phyloP scores from a whole-genome alignment of 2,329 filamentous ascomycete species.

The Madurella mycetomatis region DNA sequence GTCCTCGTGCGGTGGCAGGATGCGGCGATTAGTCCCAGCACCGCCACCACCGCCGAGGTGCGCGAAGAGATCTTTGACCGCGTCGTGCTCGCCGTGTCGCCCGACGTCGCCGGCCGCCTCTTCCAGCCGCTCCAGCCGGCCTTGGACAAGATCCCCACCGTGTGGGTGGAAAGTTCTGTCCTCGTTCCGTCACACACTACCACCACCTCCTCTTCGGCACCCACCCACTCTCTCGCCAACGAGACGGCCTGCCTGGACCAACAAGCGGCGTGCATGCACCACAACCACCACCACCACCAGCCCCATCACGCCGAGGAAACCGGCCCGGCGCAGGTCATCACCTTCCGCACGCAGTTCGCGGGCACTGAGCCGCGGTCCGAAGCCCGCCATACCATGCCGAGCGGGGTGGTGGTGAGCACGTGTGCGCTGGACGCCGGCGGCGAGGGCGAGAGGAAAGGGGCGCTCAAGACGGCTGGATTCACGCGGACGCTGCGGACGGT shows the following conservation, averaged over 20 bases:
- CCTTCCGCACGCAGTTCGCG: neutral
- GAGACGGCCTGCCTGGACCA: neutral
- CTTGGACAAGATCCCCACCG: slow-evolving; percentile 3
- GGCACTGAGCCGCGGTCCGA: neutral
- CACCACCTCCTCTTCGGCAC: neutral
- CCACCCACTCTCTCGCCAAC: neutral
- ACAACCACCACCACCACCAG: neutral
- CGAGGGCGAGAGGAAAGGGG: neutral
- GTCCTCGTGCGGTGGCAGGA: slow-evolving; percentile 1
- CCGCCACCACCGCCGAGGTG: neutral
- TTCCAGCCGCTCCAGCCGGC: neutral
- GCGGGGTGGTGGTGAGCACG: slow-evolving; percentile 2
- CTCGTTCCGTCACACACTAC: neutral
- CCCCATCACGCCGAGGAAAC: neutral
- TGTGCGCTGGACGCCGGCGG: neutral
- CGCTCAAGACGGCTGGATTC: slow-evolving; percentile 4
- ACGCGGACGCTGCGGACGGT: slow-evolving; percentile 7
- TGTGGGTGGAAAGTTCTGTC: slow-evolving; percentile 6
- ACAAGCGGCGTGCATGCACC: neutral
- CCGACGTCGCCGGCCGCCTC: slow-evolving; percentile 3
- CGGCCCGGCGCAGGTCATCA: neutral
- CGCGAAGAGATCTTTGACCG: slow-evolving; percentile 5
- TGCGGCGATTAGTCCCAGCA: neutral
- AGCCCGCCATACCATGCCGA: neutral
- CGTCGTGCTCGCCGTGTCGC: slow-evolving; percentile 6